These are phyloP conservation scores for Daldinia caldariorum DNA, from an alignment of 495 filamentous ascomycete species.

Conservation along the genomic window DNA sequence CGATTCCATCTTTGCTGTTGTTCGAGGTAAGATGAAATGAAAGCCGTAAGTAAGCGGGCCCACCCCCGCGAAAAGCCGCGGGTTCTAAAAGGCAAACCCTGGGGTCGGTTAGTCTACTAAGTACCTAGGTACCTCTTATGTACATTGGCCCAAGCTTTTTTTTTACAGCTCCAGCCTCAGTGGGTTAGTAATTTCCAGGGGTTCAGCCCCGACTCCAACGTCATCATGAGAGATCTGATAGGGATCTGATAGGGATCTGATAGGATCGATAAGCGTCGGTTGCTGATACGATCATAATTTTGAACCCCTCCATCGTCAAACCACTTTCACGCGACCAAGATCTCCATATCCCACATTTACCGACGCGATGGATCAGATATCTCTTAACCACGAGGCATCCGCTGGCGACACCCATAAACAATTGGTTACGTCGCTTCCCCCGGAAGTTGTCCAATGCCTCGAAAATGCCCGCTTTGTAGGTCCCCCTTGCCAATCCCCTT, in stretches of 20 bases:
- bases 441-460: slow-evolving; percentile 87
- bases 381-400: slow-evolving; percentile 79
- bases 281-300: slow-evolving; percentile 10
- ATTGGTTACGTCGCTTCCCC: slow-evolving; percentile 73
- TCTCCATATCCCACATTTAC: neutral
- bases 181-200: slow-evolving; percentile 11
- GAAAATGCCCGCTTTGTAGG: slow-evolving; percentile 94
- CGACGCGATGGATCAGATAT: slow-evolving; percentile 58
- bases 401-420: slow-evolving; percentile 76
- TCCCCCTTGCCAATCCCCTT: slow-evolving; percentile 15
- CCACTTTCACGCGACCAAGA: slow-evolving; percentile 28
- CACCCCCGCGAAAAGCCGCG: slow-evolving; percentile 41
- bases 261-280: neutral
- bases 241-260: neutral
- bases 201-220: slow-evolving; percentile 14
- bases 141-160: slow-evolving; percentile 38
- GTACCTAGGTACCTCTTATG: too few relatives aligned
- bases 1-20: slow-evolving; percentile 22
- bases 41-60: slow-evolving; percentile 39
- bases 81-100: neutral
- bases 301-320: slow-evolving; percentile 17
- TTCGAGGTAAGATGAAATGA: slow-evolving; percentile 8
- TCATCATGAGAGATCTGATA: slow-evolving; percentile 29
- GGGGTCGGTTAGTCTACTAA: too few relatives aligned
- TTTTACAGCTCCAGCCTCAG: slow-evolving; percentile 18